These are phyloP conservation scores for Fusarium sp. DNA, from an alignment of 2,329 filamentous ascomycete species.

Conservation along the genomic window DNA sequence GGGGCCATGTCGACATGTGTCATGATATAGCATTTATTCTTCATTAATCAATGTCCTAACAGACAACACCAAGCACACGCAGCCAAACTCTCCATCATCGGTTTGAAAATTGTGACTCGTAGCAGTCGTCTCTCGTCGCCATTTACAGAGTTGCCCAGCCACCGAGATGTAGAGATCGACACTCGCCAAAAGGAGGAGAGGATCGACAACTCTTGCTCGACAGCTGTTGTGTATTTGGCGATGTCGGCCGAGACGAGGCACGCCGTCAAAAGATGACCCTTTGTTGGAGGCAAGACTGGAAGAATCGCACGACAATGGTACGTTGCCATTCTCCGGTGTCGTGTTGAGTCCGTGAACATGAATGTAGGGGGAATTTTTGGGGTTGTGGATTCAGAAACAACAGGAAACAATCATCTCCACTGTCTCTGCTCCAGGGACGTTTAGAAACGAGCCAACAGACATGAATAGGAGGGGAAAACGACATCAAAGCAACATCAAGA, in stretches of 20 bases:
- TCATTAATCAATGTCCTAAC: slow-evolving; percentile 48
- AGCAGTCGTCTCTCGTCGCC: too few relatives aligned
- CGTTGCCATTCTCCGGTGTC: slow-evolving; percentile 16
- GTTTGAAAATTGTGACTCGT: slow-evolving; percentile 18
- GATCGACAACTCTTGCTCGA: not conserved
- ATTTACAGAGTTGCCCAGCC: slow-evolving; percentile 7
- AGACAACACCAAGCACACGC: slow-evolving; percentile 36
- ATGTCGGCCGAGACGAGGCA: slow-evolving; percentile 13
- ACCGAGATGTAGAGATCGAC: not conserved
- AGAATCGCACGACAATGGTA: slow-evolving; percentile 4
- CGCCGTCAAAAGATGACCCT: slow-evolving; percentile 11
- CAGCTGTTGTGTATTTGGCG: not conserved
- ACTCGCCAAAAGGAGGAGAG: not conserved
- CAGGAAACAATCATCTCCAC: slow-evolving; percentile 32
- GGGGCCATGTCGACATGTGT: slow-evolving; percentile 48
- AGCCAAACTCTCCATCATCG: slow-evolving; percentile 32
- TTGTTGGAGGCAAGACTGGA: slow-evolving; percentile 3
- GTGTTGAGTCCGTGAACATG: slow-evolving; percentile 26
- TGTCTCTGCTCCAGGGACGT: slow-evolving; percentile 29
- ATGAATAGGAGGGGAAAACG: slow-evolving; percentile 38
- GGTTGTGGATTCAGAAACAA: slow-evolving; percentile 26
- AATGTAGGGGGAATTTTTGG: slow-evolving; percentile 34
- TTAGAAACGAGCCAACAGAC: slow-evolving; percentile 41
- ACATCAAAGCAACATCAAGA: slow-evolving; percentile 43
- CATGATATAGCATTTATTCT: slow-evolving; percentile 52